These are phyloP conservation scores for Russula virescens DNA, from an alignment of 768 basidiomycete species.

Conservation along the genomic window DNA sequence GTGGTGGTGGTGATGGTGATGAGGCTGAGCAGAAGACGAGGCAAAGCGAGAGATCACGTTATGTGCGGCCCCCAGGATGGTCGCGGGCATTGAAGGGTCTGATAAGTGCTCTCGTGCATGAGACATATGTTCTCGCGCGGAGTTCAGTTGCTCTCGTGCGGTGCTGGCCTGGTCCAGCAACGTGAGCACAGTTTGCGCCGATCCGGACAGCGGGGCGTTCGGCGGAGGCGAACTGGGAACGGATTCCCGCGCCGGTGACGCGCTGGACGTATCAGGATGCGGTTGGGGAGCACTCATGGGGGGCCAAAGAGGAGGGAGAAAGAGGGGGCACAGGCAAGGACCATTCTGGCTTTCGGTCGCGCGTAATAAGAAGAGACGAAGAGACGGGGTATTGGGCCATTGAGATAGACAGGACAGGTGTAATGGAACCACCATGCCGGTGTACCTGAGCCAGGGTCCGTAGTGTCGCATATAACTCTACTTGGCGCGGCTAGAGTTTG, in stretches of 20 bases:
- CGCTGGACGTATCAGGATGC: neutral
- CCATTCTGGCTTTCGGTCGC: neutral
- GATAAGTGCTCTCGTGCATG: neutral
- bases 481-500: too few species aligned
- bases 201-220: neutral
- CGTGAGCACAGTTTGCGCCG: neutral
- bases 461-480: neutral
- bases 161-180: neutral
- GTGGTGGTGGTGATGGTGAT: neutral
- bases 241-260: neutral
- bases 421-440: slow-evolving; percentile 1
- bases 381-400: neutral
- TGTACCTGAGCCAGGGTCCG: slow-evolving; percentile 9
- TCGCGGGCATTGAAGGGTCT: neutral
- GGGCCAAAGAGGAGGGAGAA: neutral
- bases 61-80: neutral
- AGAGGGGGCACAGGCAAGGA: neutral
- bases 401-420: slow-evolving; percentile 3
- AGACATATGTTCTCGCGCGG: too few species aligned
- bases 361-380: neutral
- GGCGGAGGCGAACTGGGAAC: neutral
- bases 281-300: neutral
- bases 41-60: neutral
- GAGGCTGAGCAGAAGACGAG: neutral
- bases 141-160: too few species aligned